Percentiles rank a stretch among this genome's conserved stretches.
Evolutionary conservation across 225 moss, liverwort and hornwort genomes (phyloP).

Genomic region (Climacium dendroides): DNA sequence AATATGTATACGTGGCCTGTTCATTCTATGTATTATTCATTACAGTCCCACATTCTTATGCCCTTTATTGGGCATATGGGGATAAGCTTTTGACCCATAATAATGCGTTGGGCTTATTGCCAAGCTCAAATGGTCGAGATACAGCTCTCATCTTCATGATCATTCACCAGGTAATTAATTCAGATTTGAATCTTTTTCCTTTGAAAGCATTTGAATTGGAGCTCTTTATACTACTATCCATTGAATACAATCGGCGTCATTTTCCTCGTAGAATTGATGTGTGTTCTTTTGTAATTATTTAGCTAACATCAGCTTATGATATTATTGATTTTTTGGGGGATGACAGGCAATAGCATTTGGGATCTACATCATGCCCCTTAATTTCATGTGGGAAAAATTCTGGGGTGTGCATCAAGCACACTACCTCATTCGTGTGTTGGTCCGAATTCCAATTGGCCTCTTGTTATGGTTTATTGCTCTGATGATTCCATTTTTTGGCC

Average conservation of each 20-base stretch:
- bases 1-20: conserved; percentile 42
- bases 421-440: conserved; percentile 4
- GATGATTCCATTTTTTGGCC: conserved; percentile 53
- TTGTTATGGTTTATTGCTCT: conserved; percentile 54
- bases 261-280: background rate
- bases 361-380: conserved; percentile 46
- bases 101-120: conserved; percentile 36
- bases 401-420: conserved; percentile 41
- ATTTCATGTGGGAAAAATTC: conserved; percentile 60
- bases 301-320: background rate
- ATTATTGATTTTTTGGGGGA: too few species aligned
- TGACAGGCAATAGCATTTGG: conserved; percentile 43
- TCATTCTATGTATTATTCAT: conserved; percentile 33
- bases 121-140: conserved; percentile 6
- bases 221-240: background rate
- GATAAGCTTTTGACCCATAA: conserved; percentile 17
- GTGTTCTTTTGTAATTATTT: background rate
- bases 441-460: conserved; percentile 28
- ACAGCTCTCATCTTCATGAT: conserved; percentile 58
- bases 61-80: conserved; percentile 48
- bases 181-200: background rate
- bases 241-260: background rate
- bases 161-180: conserved; percentile 29
- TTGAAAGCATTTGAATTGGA: background rate
- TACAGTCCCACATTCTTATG: conserved; percentile 38